Percentiles rank a stretch among this genome's conserved stretches.
Evolutionary conservation across 768 basidiomycete species (phyloP).

Genomic region (Udeniomyces megalosporus): DNA sequence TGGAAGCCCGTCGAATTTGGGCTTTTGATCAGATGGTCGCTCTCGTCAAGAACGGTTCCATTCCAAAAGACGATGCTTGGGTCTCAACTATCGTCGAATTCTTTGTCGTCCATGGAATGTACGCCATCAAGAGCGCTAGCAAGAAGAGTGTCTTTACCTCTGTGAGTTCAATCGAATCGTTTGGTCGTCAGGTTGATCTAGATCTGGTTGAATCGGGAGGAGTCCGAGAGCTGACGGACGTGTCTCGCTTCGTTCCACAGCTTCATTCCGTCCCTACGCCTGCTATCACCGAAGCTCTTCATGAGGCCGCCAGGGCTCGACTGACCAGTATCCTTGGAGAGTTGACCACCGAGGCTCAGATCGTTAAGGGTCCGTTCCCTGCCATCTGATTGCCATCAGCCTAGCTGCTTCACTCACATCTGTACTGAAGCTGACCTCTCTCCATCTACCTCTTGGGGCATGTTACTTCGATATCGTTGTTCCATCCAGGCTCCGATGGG

Average conservation of each 20-base stretch:
- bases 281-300: conserved; percentile 55
- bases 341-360: conserved; percentile 41
- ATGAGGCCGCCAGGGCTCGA: conserved; percentile 47
- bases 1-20: conserved; percentile 48
- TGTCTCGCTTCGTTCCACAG: conserved; percentile 30
- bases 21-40: conserved; percentile 67
- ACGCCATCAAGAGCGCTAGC: conserved; percentile 54
- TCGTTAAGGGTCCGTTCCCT: conserved; percentile 37
- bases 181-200: neutral
- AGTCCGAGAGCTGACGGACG: neutral
- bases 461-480: neutral
- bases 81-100: conserved; percentile 60
- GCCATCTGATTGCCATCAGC: too few species aligned
- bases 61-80: conserved; percentile 66
- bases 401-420: too few species aligned
- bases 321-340: conserved; percentile 60
- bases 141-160: conserved; percentile 44
- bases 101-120: conserved; percentile 65
- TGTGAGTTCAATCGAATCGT: conserved; percentile 43
- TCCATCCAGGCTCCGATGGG: neutral
- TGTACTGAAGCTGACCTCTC: too few species aligned
- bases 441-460: neutral
- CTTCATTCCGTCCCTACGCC: conserved; percentile 48
- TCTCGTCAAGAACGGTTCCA: conserved; percentile 58
- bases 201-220: neutral